Evolutionary conservation across 1,284 basidiomycete species (phyloP).

Genomic region (Malassezia equina): DNA sequence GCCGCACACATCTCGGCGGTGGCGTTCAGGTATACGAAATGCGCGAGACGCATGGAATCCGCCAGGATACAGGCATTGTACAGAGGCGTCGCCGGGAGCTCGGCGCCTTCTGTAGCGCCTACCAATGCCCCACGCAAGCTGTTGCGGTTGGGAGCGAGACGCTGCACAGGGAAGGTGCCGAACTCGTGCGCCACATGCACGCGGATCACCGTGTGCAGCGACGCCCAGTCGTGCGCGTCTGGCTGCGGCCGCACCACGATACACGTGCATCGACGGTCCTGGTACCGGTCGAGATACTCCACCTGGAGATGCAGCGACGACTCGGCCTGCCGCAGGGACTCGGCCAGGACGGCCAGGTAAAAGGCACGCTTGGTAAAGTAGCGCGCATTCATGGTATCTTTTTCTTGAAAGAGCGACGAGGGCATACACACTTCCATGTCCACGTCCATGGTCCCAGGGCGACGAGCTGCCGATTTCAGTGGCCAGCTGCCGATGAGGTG

Average conservation of each 20-base stretch:
- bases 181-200: conserved; percentile 62
- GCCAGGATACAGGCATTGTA: conserved; percentile 71
- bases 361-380: conserved; percentile 88
- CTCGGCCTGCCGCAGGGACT: conserved; percentile 52
- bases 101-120: background rate
- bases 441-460: conserved; percentile 36
- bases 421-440: conserved; percentile 42
- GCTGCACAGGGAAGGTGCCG: conserved; percentile 57
- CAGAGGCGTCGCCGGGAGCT: conserved; percentile 55
- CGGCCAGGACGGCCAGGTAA: conserved; percentile 72
- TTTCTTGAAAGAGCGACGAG: conserved; percentile 76
- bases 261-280: conserved; percentile 61
- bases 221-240: conserved; percentile 53
- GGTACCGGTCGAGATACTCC: conserved; percentile 57
- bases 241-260: conserved; percentile 59
- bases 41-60: conserved; percentile 58
- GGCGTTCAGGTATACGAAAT: conserved; percentile 62
- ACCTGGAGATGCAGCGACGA: conserved; percentile 54
- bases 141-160: conserved; percentile 59
- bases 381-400: conserved; percentile 79
- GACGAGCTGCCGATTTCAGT: conserved; percentile 30
- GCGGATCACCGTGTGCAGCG: conserved; percentile 61
- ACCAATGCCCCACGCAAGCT: conserved; percentile 49
- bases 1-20: conserved; percentile 59
- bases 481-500: conserved; percentile 48